Evolutionary conservation across 768 basidiomycete species (phyloP), one percentile per base, ranked within the genome.

Genomic region (Thelephora aurantiotincta): DNA sequence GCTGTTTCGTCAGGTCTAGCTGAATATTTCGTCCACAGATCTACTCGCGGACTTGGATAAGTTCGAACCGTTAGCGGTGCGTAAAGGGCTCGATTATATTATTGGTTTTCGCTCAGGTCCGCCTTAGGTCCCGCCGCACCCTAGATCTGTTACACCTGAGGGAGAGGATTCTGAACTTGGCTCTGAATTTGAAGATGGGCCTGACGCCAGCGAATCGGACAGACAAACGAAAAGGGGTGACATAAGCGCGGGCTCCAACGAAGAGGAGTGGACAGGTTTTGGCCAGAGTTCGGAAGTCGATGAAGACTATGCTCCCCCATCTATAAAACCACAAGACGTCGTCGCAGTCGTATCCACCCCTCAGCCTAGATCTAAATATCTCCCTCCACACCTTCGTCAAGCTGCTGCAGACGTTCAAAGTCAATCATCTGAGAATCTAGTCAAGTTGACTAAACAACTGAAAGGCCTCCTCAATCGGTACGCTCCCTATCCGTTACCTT

Each of bases 401-500:
- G 51, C 60, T 16, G 55, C 60, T n/a, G 65, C 70, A 2, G 68
- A 69, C 35, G 63, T 62, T 13, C 56, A 66, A 20, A 56, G 51
- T 37, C 58, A 55, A 48, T 56, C 33, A 12, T 58, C 64, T 2
- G 69, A 72, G 50, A 68, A 63, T 23, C 57, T 63, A 44, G 51
- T 68, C 11, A 86, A 83, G 61, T 68, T 96, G 33, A 75, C 68
- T 2, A 72, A 81, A 43, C 86, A 83, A 54, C 63, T 89, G 23
- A 92, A 96, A 64, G 93, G 91, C 58, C 63, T 91, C 14, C 71
- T 96, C 43, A 96, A 97, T 63, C 74, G 85, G 89, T 87, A 55
- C 41, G 68, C 38, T 19, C 11, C 35, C 44, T 33, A 33, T 35
- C 11, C 34, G 37, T 41, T 16, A 14, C 35, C 30, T 34, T 12